These are phyloP conservation scores for Trametes villosa DNA, from an alignment of 768 basidiomycete species.

Conservation along the genomic window DNA sequence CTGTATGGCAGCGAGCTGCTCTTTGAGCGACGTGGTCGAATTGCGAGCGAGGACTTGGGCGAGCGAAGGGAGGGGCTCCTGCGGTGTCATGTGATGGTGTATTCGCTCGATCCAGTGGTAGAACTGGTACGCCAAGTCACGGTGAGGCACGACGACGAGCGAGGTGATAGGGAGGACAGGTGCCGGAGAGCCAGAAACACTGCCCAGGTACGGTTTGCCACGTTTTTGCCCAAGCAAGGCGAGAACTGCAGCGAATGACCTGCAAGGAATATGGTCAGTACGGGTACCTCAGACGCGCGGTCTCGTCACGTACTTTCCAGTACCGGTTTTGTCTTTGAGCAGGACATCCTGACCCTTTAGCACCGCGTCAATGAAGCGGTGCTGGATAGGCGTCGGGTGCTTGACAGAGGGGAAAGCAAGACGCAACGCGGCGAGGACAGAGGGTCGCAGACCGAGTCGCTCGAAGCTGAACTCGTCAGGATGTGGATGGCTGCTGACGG, in stretches of 20 bases:
- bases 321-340: constrained; percentile 72
- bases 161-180: constrained; percentile 39
- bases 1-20: constrained; percentile 44
- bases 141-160: constrained; percentile 72
- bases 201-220: constrained; percentile 12
- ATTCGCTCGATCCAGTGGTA: constrained; percentile 66
- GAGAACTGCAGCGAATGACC: constrained; percentile 73
- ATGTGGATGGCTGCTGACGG: constrained; percentile 7
- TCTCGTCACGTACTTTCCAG: constrained; percentile 72
- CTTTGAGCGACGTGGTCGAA: constrained; percentile 42
- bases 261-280: constrained; percentile 31
- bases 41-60: constrained; percentile 69
- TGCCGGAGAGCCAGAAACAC: constrained; percentile 13
- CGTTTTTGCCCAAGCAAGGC: constrained; percentile 57
- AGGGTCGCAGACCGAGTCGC: constrained; percentile 54
- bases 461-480: constrained; percentile 43
- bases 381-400: constrained; percentile 63
- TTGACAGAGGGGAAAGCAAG: constrained; percentile 65
- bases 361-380: constrained; percentile 63
- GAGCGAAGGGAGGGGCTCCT: constrained; percentile 43
- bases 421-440: constrained; percentile 53
- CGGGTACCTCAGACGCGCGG: background rate
- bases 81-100: constrained; percentile 28
- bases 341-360: constrained; percentile 61
- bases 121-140: constrained; percentile 71